Evolutionary conservation across 371 early-diverging fungal genomes (phyloP).

Genomic region (Mucor saturninus): DNA sequence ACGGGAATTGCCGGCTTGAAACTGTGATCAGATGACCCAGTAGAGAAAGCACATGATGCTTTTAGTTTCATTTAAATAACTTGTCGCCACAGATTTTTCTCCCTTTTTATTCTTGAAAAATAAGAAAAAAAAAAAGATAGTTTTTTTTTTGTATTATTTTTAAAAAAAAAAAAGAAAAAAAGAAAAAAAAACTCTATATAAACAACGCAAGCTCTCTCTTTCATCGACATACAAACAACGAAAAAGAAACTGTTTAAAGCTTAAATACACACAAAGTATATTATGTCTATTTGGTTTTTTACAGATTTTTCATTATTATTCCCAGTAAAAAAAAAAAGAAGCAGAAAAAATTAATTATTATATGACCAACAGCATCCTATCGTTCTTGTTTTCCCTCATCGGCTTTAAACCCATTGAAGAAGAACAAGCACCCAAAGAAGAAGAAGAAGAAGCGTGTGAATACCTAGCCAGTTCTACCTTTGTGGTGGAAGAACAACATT

Average conservation of each 20-base stretch:
- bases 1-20: conserved; percentile 2
- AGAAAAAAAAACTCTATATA: neutral
- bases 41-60: neutral
- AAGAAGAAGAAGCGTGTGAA: conserved; percentile 18
- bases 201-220: too few relatives aligned
- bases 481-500: conserved; percentile 11
- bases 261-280: conserved; percentile 6
- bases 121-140: neutral
- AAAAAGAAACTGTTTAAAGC: conserved; percentile 6
- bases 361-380: conserved; percentile 25
- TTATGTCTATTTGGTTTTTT: conserved; percentile 27
- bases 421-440: conserved; percentile 2
- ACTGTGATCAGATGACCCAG: neutral
- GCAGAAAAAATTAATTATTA: conserved; percentile 10
- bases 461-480: conserved; percentile 34
- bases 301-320: conserved; percentile 15
- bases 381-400: conserved; percentile 31
- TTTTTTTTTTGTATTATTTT: too few relatives aligned
- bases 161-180: neutral
- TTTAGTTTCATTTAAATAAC: conserved; percentile 3
- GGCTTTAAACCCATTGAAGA: conserved; percentile 25
- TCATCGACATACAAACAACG: neutral
- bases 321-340: conserved; percentile 19
- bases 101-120: neutral
- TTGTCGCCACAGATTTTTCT: too few relatives aligned